Evolutionary conservation across 805 yeast species (phyloP).

Genomic region (Debaryomyces maramus): DNA sequence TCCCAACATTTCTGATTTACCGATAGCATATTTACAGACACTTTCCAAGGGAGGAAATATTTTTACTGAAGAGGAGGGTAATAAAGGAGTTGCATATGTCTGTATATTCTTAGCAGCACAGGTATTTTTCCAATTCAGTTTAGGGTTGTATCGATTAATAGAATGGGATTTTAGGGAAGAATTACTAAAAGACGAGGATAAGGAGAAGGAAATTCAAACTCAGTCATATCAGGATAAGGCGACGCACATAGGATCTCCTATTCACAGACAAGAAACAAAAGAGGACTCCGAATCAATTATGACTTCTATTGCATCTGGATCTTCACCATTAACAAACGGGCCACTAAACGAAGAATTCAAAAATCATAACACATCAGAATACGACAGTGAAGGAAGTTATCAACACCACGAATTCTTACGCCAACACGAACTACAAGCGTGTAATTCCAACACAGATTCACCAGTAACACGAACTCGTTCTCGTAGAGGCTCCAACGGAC

Average conservation of each 20-base stretch:
- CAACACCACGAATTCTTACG: conserved; percentile 24
- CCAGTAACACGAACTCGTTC: conserved; percentile 4
- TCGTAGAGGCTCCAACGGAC: conserved; percentile 9
- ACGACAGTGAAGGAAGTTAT: conserved; percentile 3
- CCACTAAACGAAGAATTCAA: background rate
- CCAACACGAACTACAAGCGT: conserved; percentile 9
- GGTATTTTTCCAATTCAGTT: conserved; percentile 65
- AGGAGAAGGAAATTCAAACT: conserved; percentile 6
- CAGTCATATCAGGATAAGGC: background rate
- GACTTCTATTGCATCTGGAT: background rate
- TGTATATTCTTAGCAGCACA: conserved; percentile 74
- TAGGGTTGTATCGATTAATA: conserved; percentile 71
- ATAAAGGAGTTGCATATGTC: conserved; percentile 79
- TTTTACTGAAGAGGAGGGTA: conserved; percentile 59
- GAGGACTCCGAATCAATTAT: background rate
- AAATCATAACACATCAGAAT: background rate
- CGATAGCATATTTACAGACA: conserved; percentile 80
- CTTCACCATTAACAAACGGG: background rate
- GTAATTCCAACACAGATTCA: conserved; percentile 10
- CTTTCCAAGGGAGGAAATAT: conserved; percentile 58
- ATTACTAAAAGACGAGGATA: conserved; percentile 14
- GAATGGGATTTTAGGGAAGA: conserved; percentile 64
- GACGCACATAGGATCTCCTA: background rate
- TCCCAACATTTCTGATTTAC: conserved; percentile 80
- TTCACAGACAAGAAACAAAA: background rate